These are phyloP conservation scores for Plasmodium gonderi DNA, from an alignment of 169 alveolate species.

Conservation along the genomic window DNA sequence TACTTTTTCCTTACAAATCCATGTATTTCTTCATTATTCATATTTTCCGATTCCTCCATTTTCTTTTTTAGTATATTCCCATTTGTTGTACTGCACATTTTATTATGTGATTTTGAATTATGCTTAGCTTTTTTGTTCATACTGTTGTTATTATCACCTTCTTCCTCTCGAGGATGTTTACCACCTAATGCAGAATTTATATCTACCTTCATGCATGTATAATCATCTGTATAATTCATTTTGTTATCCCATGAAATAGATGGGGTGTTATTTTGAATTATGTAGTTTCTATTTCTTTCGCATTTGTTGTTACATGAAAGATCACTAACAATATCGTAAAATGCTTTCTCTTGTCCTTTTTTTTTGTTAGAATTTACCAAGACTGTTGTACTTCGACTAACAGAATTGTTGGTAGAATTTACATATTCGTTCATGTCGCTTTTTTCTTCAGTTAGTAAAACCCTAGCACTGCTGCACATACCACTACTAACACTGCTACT, in stretches of 20 bases:
- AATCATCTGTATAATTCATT: neutral
- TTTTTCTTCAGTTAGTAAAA: neutral
- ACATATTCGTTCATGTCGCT: neutral
- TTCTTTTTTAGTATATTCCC: neutral
- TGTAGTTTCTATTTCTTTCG: neutral
- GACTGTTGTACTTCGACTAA: neutral
- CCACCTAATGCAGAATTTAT: neutral
- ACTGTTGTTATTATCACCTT: neutral
- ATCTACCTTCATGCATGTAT: neutral
- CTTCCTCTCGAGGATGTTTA: constrained; percentile 4
- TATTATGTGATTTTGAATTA: neutral
- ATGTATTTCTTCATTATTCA: neutral
- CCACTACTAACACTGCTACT: neutral
- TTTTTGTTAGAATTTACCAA: neutral
- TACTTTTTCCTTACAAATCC: neutral
- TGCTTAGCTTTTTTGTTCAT: neutral
- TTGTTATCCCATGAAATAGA: neutral
- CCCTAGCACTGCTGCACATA: neutral
- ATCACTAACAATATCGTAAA: neutral
- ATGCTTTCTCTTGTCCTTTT: neutral
- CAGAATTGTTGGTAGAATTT: neutral
- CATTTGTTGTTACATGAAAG: neutral
- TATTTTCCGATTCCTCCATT: neutral
- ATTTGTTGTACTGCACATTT: neutral
- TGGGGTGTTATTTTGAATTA: neutral